Evolutionary conservation across 2,329 filamentous ascomycete genomes (phyloP).

Genomic region (Ophiostoma sp.): DNA sequence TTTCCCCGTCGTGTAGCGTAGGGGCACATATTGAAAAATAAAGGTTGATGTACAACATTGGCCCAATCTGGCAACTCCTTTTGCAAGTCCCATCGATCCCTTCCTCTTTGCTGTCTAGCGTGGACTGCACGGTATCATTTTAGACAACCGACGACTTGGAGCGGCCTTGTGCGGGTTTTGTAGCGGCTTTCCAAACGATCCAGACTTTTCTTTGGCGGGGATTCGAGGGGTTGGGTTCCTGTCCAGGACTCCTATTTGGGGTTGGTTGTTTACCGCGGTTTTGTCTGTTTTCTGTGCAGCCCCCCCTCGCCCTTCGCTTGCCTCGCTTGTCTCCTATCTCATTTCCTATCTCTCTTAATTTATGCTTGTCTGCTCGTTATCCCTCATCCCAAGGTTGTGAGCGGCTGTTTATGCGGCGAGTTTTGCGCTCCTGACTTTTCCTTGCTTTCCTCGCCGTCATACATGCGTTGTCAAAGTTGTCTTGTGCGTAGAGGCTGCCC

Average conservation of each 20-base stretch:
- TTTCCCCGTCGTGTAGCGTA: too few species aligned
- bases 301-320: too few species aligned
- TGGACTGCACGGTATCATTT: not conserved
- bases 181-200: not conserved
- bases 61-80: not conserved
- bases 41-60: not conserved
- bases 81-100: conserved; percentile 6
- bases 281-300: too few species aligned
- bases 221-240: not conserved
- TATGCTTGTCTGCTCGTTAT: not conserved
- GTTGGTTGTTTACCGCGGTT: too few species aligned
- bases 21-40: not conserved
- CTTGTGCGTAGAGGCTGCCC: not conserved
- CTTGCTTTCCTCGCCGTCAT: not conserved
- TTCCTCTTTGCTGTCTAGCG: not conserved
- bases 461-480: not conserved
- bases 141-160: not conserved
- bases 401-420: not conserved
- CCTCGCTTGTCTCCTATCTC: not conserved
- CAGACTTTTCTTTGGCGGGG: too few species aligned
- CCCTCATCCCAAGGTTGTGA: not conserved
- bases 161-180: not conserved
- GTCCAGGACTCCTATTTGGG: too few species aligned
- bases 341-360: not conserved
- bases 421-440: not conserved